These are phyloP conservation scores for Calocybe gangraenosa DNA, from an alignment of 768 basidiomycete genomes.

Conservation along the genomic window DNA sequence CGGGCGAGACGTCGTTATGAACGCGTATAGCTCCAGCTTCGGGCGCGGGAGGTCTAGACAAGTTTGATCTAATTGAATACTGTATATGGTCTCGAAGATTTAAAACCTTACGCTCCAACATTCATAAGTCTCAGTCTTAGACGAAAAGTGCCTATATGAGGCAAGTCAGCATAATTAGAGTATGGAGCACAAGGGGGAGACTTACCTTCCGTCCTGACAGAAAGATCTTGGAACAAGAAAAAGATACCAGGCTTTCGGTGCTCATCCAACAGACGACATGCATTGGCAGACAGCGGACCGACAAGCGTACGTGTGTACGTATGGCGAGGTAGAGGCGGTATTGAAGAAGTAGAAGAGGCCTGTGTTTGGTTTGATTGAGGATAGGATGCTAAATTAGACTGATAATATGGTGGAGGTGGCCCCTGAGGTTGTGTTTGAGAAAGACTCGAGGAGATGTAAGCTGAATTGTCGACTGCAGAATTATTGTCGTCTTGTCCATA, in stretches of 20 bases:
- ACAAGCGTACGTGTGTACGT: slow-evolving; percentile 86
- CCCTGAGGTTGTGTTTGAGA: slow-evolving; percentile 21
- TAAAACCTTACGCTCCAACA: slow-evolving; percentile 89
- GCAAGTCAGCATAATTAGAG: no score
- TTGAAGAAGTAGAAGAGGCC: slow-evolving; percentile 15
- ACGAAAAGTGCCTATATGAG: slow-evolving; percentile 72
- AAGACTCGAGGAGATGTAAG: slow-evolving; percentile 24
- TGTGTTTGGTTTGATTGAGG: slow-evolving; percentile 9
- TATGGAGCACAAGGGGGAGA: no score
- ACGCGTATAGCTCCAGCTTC: slow-evolving; percentile 62
- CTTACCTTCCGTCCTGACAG: slow-evolving; percentile 86
- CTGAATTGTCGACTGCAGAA: slow-evolving; percentile 24
- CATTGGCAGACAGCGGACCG: slow-evolving; percentile 84
- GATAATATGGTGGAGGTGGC: slow-evolving; percentile 21
- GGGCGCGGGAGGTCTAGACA: slow-evolving; percentile 64
- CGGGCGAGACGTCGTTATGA: slow-evolving; percentile 65
- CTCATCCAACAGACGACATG: slow-evolving; percentile 79
- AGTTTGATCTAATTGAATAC: no score
- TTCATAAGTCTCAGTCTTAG: slow-evolving; percentile 87
- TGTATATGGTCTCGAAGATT: no score
- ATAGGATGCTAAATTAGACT: slow-evolving; percentile 15
- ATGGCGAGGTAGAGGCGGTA: slow-evolving; percentile 50
- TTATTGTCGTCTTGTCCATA: slow-evolving; percentile 26
- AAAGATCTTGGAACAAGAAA: slow-evolving; percentile 93
- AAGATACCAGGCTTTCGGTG: slow-evolving; percentile 85